Percentiles rank a stretch among this genome's conserved stretches.
These are phyloP conservation scores for Suillus ampliporus DNA, from an alignment of 768 basidiomycete species.

Conservation along the genomic window DNA sequence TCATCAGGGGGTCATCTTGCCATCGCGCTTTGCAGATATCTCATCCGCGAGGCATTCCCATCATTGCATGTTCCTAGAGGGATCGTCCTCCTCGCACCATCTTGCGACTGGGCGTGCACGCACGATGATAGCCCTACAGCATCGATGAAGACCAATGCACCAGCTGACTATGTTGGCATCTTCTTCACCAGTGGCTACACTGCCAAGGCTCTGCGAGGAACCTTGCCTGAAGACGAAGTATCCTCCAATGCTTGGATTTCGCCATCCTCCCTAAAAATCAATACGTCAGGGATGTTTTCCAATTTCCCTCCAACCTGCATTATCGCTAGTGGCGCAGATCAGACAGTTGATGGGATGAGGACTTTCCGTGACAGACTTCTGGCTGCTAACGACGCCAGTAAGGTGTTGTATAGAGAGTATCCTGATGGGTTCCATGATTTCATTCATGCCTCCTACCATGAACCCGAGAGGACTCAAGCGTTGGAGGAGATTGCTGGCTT, in stretches of 20 bases:
- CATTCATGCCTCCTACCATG: conserved; percentile 23
- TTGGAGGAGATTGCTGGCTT: conserved; percentile 19
- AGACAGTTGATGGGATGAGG: conserved; percentile 31
- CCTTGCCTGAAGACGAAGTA: conserved; percentile 13
- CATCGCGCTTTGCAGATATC: conserved; percentile 26
- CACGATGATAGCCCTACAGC: conserved; percentile 2
- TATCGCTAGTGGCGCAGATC: conserved; percentile 33
- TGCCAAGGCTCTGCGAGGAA: no score
- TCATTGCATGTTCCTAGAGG: conserved; percentile 17
- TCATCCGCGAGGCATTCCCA: no score
- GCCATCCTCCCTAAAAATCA: conserved; percentile 16
- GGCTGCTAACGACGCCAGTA: conserved; percentile 27
- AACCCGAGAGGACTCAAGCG: conserved; percentile 36
- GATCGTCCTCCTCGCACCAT: conserved; percentile 16
- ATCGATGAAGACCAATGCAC: not conserved
- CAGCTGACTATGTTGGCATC: not conserved
- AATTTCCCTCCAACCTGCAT: conserved; percentile 36
- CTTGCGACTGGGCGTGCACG: conserved; percentile 10
- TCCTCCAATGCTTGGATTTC: conserved; percentile 17
- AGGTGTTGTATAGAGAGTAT: conserved; percentile 26
- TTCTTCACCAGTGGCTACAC: conserved; percentile 14
- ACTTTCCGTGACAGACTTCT: conserved; percentile 30
- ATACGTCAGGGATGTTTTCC: conserved; percentile 21
- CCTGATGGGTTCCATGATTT: conserved; percentile 31
- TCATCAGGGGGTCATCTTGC: conserved; percentile 46